Conservation (phyloP, 202 grass and related monocot species). For the Dendrocalamus latiflorus region DNA sequence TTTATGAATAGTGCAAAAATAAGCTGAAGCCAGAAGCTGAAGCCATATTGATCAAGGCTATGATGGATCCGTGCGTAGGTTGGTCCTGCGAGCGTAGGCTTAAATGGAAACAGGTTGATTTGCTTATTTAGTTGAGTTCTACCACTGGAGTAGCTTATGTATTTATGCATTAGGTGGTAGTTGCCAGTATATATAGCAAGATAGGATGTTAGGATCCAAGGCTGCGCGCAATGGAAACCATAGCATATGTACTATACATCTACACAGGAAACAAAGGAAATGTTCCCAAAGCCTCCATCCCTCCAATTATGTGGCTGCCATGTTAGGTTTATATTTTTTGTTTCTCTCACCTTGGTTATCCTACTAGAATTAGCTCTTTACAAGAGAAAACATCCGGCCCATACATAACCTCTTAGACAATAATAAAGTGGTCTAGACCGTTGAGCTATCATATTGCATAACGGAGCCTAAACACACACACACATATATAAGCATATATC, state of each 20-base stretch:
- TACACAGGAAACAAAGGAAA: not conserved
- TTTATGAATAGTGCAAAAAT: too few relatives aligned
- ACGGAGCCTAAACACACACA: not conserved
- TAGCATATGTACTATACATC: not conserved
- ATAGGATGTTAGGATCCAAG: not conserved
- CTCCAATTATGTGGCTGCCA: not conserved
- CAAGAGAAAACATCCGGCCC: not conserved
- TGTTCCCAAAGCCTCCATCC: not conserved
- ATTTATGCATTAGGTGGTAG: too few relatives aligned
- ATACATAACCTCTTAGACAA: too few relatives aligned
- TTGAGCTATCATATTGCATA: not conserved
- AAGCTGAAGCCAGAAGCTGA: too few relatives aligned
- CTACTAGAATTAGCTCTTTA: not conserved
- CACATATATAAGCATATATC: not conserved
- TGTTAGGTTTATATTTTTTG: not conserved
- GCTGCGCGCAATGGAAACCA: not conserved
- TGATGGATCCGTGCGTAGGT: not conserved
- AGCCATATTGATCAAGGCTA: too few relatives aligned
- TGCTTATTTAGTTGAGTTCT: not conserved
- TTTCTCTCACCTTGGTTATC: not conserved
- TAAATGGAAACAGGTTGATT: not conserved
- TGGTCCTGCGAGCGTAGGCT: not conserved
- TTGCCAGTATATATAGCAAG: not conserved
- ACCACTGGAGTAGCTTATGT: not conserved
- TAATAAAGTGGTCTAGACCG: not conserved